phyloP scores from a whole-genome alignment of 139 green algal species.

The Coelastrella sp. region DNA sequence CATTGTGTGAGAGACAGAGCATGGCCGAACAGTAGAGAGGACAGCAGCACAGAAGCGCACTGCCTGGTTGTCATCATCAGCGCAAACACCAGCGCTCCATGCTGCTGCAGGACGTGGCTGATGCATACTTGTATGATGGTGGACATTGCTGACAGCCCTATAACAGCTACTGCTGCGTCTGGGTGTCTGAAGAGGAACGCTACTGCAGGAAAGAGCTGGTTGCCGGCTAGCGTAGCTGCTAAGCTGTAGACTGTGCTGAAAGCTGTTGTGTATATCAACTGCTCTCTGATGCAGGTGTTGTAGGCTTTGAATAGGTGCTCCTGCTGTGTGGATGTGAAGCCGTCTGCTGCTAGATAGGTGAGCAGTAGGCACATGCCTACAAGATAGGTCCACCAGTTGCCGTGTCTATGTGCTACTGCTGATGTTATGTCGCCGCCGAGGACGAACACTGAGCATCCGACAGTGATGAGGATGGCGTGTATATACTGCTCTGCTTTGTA shows the following conservation, averaged over 20 bases:
- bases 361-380: conserved; percentile 80
- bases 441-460: conserved; percentile 84
- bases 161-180: conserved; percentile 63
- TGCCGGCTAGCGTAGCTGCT: conserved; percentile 50
- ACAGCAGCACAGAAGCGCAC: conserved; percentile 93
- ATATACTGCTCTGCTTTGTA: conserved; percentile 84
- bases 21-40: conserved; percentile 89
- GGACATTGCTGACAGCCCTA: conserved; percentile 70
- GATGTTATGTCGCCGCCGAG: conserved; percentile 43
- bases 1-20: conserved; percentile 80
- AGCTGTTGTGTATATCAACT: conserved; percentile 77
- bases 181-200: conserved; percentile 76
- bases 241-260: conserved; percentile 62
- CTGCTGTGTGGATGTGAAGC: conserved; percentile 95
- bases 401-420: background rate
- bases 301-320: conserved; percentile 60
- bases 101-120: conserved; percentile 83
- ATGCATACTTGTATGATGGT: conserved; percentile 73
- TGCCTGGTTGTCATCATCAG: conserved; percentile 96
- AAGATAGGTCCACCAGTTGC: background rate
- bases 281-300: conserved; percentile 67
- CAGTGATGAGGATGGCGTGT: conserved; percentile 72
- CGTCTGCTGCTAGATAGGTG: conserved; percentile 89
- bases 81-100: conserved; percentile 91
- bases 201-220: conserved; percentile 72